These are phyloP conservation scores for Starmera amethionina DNA, from an alignment of 805 yeast genomes.

Conservation along the genomic window DNA sequence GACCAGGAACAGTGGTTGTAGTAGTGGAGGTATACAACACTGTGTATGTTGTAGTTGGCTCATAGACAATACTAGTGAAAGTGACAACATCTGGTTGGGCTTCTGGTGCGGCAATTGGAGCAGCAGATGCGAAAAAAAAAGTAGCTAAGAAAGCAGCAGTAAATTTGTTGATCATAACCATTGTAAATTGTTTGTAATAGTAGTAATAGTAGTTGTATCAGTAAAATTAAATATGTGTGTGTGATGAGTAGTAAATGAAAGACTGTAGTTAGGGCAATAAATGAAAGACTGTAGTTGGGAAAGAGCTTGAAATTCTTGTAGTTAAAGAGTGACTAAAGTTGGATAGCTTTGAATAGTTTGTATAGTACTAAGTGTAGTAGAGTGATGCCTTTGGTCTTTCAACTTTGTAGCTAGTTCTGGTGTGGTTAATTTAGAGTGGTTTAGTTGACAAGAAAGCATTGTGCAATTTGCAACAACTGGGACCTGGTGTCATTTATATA, in stretches of 20 bases:
- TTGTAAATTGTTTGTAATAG: constrained; percentile 2
- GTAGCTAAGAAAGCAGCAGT: constrained; percentile 12
- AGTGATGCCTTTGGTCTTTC: too few relatives aligned
- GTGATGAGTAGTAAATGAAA: constrained; percentile 5
- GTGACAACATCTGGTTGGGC: constrained; percentile 12
- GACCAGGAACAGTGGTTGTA: constrained; percentile 13
- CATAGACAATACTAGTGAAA: constrained; percentile 7
- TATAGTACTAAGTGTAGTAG: too few relatives aligned
- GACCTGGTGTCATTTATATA: too few relatives aligned
- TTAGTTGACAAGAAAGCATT: too few relatives aligned
- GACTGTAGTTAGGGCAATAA: constrained; percentile 13
- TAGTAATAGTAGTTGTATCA: not conserved
- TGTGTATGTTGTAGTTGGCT: constrained; percentile 6
- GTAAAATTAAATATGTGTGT: constrained; percentile 7
- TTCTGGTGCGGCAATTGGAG: constrained; percentile 9
- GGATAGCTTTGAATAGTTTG: not conserved
- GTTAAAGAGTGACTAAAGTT: not conserved
- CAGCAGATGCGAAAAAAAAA: constrained; percentile 13
- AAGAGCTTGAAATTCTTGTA: not conserved
- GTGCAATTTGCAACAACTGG: too few relatives aligned
- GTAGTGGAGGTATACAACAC: constrained; percentile 14
- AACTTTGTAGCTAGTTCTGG: too few relatives aligned
- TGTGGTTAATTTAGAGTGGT: too few relatives aligned
- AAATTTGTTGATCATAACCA: constrained; percentile 16
- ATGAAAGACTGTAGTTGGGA: constrained; percentile 20